Conservation (phyloP, 805 yeast genomes). For the Cyberlindnera americana region DNA sequence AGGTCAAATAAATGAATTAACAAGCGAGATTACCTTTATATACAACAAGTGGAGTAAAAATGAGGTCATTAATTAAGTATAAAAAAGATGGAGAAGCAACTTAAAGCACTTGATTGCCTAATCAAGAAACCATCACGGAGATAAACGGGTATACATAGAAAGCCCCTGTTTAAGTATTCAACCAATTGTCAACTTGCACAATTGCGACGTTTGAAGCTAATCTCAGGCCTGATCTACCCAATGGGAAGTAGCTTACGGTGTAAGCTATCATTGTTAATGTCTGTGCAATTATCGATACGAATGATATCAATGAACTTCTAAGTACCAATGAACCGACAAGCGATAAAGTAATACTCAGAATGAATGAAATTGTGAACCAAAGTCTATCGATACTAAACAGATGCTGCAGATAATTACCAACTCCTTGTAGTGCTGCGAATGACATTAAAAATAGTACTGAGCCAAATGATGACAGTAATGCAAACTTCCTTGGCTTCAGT, state of each 20-base stretch:
- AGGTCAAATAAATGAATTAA: no score
- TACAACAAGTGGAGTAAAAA: no score
- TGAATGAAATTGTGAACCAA: conserved; percentile 19
- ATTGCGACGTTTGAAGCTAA: conserved; percentile 18
- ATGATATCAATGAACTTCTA: conserved; percentile 14
- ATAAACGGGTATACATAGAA: no score
- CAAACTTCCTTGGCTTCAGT: conserved; percentile 20
- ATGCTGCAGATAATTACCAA: conserved; percentile 11
- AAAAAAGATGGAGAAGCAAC: no score
- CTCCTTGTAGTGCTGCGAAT: conserved; percentile 17
- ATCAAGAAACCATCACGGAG: not conserved
- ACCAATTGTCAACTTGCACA: conserved; percentile 20
- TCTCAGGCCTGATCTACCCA: conserved; percentile 19
- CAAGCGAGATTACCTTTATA: no score
- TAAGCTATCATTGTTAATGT: conserved; percentile 15
- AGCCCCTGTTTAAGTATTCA: conserved; percentile 17
- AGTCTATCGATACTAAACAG: conserved; percentile 17
- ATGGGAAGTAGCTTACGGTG: conserved; percentile 21
- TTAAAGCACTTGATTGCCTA: not conserved
- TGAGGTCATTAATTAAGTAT: no score
- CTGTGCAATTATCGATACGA: no score
- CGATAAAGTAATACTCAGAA: conserved; percentile 11
- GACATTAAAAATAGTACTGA: conserved; percentile 18
- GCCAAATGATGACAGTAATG: conserved; percentile 18
- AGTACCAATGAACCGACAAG: conserved; percentile 14